These are phyloP conservation scores for Aspergillus tanneri DNA, from an alignment of 2,329 filamentous ascomycete species.

Conservation along the genomic window DNA sequence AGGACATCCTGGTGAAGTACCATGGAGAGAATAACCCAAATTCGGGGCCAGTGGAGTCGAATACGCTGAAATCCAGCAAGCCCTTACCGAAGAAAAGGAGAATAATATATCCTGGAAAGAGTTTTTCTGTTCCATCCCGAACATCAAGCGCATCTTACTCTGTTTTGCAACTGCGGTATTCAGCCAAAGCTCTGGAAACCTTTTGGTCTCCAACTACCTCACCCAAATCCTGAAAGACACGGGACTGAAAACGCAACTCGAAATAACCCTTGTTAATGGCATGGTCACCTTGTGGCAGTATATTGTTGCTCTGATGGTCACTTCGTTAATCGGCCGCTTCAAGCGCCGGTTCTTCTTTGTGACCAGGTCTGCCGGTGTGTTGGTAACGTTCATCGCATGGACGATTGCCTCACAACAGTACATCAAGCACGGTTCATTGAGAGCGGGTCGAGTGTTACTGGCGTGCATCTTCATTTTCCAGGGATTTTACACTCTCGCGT, in stretches of 20 bases:
- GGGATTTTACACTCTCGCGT: slow-evolving; percentile 45
- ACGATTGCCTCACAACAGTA: slow-evolving; percentile 52
- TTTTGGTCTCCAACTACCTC: slow-evolving; percentile 47
- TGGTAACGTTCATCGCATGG: slow-evolving; percentile 48
- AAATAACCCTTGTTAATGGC: slow-evolving; percentile 44
- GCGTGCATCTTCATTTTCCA: slow-evolving; percentile 48
- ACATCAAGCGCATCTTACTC: slow-evolving; percentile 43
- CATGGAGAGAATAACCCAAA: slow-evolving; percentile 54
- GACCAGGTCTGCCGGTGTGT: slow-evolving; percentile 38
- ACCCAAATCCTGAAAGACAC: slow-evolving; percentile 40
- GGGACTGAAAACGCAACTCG: slow-evolving; percentile 37
- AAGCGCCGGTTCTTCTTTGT: slow-evolving; percentile 43
- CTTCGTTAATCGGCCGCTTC: slow-evolving; percentile 37
- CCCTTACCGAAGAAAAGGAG: slow-evolving; percentile 47
- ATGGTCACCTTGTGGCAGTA: slow-evolving; percentile 45
- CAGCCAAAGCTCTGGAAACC: slow-evolving; percentile 44
- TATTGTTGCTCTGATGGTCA: slow-evolving; percentile 42
- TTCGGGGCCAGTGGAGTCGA: too few species aligned
- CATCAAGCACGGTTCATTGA: slow-evolving; percentile 22
- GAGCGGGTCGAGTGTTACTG: slow-evolving; percentile 37
- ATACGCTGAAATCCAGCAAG: slow-evolving; percentile 52
- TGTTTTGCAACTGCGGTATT: slow-evolving; percentile 45
- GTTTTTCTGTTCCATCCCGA: slow-evolving; percentile 42
- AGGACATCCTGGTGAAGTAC: slow-evolving; percentile 52
- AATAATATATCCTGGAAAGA: slow-evolving; percentile 46